Evolutionary conservation across 148 eudicot genomes (phyloP).

Genomic region (Rhododendron simsii): DNA sequence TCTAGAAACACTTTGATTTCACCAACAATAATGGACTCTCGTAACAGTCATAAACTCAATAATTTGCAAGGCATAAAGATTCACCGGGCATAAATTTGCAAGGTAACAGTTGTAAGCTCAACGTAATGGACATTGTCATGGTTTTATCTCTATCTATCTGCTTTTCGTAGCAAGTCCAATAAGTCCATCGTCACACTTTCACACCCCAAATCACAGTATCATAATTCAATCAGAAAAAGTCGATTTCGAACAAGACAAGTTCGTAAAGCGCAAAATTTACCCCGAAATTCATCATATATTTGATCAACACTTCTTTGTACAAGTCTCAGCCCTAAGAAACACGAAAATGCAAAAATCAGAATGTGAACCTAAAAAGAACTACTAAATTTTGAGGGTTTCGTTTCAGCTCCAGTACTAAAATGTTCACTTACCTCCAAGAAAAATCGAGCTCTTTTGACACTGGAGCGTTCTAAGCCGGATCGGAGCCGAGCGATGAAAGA

Average conservation of each 20-base stretch:
- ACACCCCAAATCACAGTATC: background rate
- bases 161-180: background rate
- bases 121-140: background rate
- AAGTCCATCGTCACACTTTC: background rate
- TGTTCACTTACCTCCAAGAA: background rate
- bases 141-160: background rate
- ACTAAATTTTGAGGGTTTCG: background rate
- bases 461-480: constrained; percentile 19
- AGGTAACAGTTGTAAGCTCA: background rate
- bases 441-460: constrained; percentile 4
- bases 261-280: background rate
- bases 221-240: too few relatives aligned
- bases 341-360: background rate
- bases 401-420: background rate
- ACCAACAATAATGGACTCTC: background rate
- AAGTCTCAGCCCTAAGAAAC: constrained; percentile 1
- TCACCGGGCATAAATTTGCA: background rate
- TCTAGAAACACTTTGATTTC: background rate
- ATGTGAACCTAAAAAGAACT: background rate
- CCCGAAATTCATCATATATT: constrained; percentile 9
- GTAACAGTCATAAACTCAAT: background rate
- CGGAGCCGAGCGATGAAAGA: constrained; percentile 22
- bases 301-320: background rate
- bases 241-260: background rate
- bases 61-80: background rate